Evolutionary conservation across 768 basidiomycete species (phyloP), one percentile per base, ranked within the genome.

Genomic region (Termitomyces sp.): DNA sequence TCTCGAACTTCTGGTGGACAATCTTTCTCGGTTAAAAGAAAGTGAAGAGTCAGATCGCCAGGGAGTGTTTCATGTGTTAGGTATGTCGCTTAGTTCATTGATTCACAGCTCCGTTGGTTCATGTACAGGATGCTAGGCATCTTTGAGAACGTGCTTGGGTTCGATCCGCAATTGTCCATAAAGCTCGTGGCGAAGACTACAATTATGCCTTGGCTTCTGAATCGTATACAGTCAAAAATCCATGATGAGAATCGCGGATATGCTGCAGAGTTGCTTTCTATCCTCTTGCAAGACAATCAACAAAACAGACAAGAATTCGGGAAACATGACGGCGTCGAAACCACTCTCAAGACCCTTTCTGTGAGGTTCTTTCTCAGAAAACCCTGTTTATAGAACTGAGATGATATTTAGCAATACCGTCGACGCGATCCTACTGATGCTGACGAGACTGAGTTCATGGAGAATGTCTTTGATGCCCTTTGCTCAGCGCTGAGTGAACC

Each of bases 401-500:
- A 29, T 13, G n/a, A 16, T 23, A 5, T 27, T 20, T 59, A 97
- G 94, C 88, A 89, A 84, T 98, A 88, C 67, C 87, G 95, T 39
- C 80, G 82, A 65, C 80, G 84, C 53, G 91, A 98, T 64, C 96
- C 96, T 13, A 73, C 75, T 0, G 87, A 94, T 59, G 79, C 87
- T 7, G 97, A 98, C 58, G 97, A 99, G 71, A 78, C 84, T 5
- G 97, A 99, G 68, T 98, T 94, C 70, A 95, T 98, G 94, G 97
- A 98, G 67, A 98, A 99, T 68, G 64, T 93, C 3, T 98, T 98
- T 65, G 91, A 98, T 66, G 70, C 86, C 0, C 70, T 99, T 22
- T 98, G 97, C 66, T 95, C 94, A 0, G 80, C 87, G 0, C 76
- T 98, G 22, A 82, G 76, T 32, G 94, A 96, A 68, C 76, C 85